phyloP scores from a whole-genome alignment of 257 asterid species.

The Lycium ferocissimum region DNA sequence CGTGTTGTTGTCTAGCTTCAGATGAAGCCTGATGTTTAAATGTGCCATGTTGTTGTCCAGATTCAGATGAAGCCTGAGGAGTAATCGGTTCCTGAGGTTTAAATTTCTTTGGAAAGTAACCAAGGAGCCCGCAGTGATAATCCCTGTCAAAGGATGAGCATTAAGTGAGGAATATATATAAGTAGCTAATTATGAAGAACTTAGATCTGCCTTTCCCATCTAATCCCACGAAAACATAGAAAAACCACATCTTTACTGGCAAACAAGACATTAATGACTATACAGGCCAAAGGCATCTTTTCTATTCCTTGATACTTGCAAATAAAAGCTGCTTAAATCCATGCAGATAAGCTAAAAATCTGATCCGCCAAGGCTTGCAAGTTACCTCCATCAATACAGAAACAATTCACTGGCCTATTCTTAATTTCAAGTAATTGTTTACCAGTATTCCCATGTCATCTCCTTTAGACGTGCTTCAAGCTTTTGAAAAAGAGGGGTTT shows the following conservation, averaged over 20 bases:
- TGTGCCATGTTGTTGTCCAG: slow-evolving; percentile 40
- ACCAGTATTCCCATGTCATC: slow-evolving; percentile 94
- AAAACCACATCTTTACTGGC: no score
- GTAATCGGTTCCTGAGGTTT: slow-evolving; percentile 38
- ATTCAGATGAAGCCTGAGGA: slow-evolving; percentile 42
- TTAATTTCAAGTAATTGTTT: slow-evolving; percentile 35
- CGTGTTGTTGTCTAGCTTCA: slow-evolving; percentile 40
- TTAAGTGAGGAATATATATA: slow-evolving; percentile 13
- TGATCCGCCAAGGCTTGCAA: background rate
- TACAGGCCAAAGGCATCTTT: no score
- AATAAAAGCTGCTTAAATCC: background rate
- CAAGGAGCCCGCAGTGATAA: slow-evolving; percentile 79
- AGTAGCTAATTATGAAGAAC: slow-evolving; percentile 16
- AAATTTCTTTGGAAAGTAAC: slow-evolving; percentile 55
- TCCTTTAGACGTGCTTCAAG: slow-evolving; percentile 86
- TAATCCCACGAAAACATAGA: background rate
- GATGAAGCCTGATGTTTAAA: slow-evolving; percentile 53
- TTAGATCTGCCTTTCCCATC: background rate
- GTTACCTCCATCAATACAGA: slow-evolving; percentile 10
- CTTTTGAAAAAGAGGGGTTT: slow-evolving; percentile 87
- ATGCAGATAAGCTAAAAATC: background rate
- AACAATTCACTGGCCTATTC: background rate
- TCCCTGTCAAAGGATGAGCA: slow-evolving; percentile 53
- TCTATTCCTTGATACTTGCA: background rate
- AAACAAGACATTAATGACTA: no score